Evolutionary conservation across 805 yeast species (phyloP), one percentile per base, ranked within the genome.

Genomic region (Lachancea sp.): DNA sequence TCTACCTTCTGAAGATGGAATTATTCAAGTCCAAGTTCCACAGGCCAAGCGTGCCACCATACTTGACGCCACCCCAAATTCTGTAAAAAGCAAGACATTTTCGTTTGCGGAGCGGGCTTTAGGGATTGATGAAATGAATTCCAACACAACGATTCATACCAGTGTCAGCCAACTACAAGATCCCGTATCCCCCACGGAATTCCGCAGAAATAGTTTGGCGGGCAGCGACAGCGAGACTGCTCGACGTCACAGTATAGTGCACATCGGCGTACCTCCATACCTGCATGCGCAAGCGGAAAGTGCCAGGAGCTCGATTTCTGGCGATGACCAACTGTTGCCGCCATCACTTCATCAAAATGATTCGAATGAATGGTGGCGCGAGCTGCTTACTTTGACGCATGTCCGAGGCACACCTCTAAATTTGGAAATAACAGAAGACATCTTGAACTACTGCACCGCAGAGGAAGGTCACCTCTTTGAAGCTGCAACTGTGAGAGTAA

Each of bases 151-250:
- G 13, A 22, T 20, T 8, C 29, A 16, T 16, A 5, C 39, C 9
- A 36, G 30, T 13, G 25, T 20, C 4, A 17, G 22, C 20, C 8
- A n/a, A n/a, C 37, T 40, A 27, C 40, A 45, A 26, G 49, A 50
- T 41, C 49, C 55, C 9, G 49, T 56, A 11, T 52, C 59, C 2
- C 60, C 61, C 2, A 50, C 60, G 7, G 52, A 48, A 32, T 55
- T 55, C 35, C 49, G 60, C 19, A 50, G 54, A 37, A 52, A 49
- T 22, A 57, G 57, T 51, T 36, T 57, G 17, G 55, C 56, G 4
- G 60, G 59, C 1, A 37, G 49, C n/a, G 49, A 51, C 19, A 49
- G 49, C 32, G 50, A 39, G 27, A 44, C 50, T 15, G 56, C 57
- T 3, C 49, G 59, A 36, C 49, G 57, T 26, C 52, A 49, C 34